Conservation (phyloP, 176 grass and related monocot genomes). For the Lolium rigidum region DNA sequence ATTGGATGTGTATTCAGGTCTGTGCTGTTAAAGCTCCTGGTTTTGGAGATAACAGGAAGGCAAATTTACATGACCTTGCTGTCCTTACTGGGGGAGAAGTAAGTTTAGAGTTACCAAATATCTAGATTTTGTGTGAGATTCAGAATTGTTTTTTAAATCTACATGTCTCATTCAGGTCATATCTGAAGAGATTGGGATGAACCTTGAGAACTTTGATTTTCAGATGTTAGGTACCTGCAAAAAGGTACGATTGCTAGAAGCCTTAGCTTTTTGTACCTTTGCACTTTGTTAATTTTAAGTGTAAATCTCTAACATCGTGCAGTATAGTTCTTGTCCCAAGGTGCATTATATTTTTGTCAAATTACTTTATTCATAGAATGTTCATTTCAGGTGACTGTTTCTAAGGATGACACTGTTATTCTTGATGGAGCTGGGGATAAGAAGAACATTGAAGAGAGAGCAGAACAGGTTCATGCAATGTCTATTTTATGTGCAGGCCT, state of each 20-base stretch:
- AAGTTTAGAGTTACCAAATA: neutral
- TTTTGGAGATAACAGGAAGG: constrained; percentile 98
- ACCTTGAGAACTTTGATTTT: constrained; percentile 86
- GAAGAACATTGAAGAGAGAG: constrained; percentile 86
- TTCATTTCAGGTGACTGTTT: constrained; percentile 77
- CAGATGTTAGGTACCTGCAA: constrained; percentile 86
- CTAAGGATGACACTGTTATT: constrained; percentile 98
- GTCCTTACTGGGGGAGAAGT: constrained; percentile 87
- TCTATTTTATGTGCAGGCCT: neutral
- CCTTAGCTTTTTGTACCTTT: neutral
- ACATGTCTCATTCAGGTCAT: constrained; percentile 61
- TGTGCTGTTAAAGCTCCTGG: constrained; percentile 99
- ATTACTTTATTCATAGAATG: neutral
- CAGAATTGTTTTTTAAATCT: neutral
- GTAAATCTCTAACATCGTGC: neutral
- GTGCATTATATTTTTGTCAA: neutral
- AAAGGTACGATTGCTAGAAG: constrained; percentile 52
- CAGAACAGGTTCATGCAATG: constrained; percentile 65
- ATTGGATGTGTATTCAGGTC: constrained; percentile 52
- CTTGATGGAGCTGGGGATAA: constrained; percentile 95
- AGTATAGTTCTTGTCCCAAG: too few relatives aligned
- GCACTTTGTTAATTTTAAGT: constrained; percentile 1
- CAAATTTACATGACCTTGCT: constrained; percentile 94
- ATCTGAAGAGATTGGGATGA: constrained; percentile 97
- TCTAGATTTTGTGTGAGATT: neutral